Evolutionary conservation across 169 alveolate species (phyloP), one percentile per base, ranked within the genome.

Genomic region (Cryptosporidium meleagridis): DNA sequence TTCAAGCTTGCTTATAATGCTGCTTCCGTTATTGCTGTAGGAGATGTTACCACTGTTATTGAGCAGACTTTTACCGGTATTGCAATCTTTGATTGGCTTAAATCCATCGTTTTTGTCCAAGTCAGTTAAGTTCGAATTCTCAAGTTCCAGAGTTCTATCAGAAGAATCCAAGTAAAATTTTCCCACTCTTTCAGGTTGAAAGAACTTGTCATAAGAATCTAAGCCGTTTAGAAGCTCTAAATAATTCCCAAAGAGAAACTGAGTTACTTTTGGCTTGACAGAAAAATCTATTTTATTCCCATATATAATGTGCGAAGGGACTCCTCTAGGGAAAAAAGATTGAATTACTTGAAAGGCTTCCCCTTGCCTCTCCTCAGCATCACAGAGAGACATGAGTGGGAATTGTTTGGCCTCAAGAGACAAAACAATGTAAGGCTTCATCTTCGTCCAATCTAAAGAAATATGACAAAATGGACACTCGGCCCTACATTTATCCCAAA

Each of bases 381-480:
- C 68, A 16, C 80, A 80, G 29, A 80, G 53, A 44, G 75, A 41
- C 75, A 80, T 62, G 12, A 80, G 70, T 45, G 89, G 89, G 26
- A 61, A 80, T 51, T 59, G 65, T 51, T 80, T 80, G 6, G 89
- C 89, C 51, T 80, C 89, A 9, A 67, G 12, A 31, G 89, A 61
- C 16, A 80, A 80, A 31, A 80, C 68, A 2, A 80, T 80, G 21
- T 61, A 80, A 33, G 89, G 89, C 29, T 80, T 80, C 80, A 80
- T 80, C 35, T 80, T 80, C 10, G 89, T 33, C 89, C 89, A 80
- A 62, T 80, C 89, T 14, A 80, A 16, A 18, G 70, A 23, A 41
- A 80, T 51, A 62, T 80, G 75, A 44, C 89, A 80, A 44, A 80
- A 80, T 23, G 89, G 89, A 65, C 89, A 80, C 29, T 44, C 89